Evolutionary conservation across 1,284 basidiomycete species (phyloP), one percentile per base, ranked within the genome.

Genomic region (Erythrobasidium hasegawianum): DNA sequence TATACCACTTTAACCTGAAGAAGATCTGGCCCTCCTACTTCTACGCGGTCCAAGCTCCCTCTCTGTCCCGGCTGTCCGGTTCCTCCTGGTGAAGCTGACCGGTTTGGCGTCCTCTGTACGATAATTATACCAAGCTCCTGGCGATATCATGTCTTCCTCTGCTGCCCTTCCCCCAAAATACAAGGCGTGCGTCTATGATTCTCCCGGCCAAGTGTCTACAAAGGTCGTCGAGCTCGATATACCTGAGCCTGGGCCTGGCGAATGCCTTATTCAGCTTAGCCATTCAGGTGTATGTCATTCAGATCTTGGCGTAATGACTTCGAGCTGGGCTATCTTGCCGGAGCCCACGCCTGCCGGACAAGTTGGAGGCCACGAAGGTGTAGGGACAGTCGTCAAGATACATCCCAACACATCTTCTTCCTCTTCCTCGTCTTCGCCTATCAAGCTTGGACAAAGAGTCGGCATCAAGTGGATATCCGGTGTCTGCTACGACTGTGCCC

Each of bases 261-360:
- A 67, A 33, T 50, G 59, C 1, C 39, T 67, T 10, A 53, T 67
- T 10, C 47, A 50, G 1, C 47, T 67, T 24, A 59, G 50, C 4
- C 64, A 59, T 24, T 59, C 56, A n/a, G 58, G 57, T 39, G 57
- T 59, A 10, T 67, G 58, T 20, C 52, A 67, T 38, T 67, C 58
- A 11, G 57, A 59, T 33, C 59, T 43, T 20, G 64, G 64, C 22
- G 58, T 67, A 33, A 67, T 67, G 64, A 60, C 57, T 38, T 43
- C 45, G 24, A 60, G 57, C 11, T 67, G 64, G 64, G 41, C 47
- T 40, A 59, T 59, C 18, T 27, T 67, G 38, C 64, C 64, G 11
- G 33, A 38, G 24, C 64, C 64, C 33, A 67, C 64, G 2, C 22
- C 38, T 24, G 50, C 22, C 2, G 52, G 52, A 27, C 64, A 67